Evolutionary conservation across 371 early-diverging fungal genomes (phyloP).

Genomic region (Blakeslea trispora): DNA sequence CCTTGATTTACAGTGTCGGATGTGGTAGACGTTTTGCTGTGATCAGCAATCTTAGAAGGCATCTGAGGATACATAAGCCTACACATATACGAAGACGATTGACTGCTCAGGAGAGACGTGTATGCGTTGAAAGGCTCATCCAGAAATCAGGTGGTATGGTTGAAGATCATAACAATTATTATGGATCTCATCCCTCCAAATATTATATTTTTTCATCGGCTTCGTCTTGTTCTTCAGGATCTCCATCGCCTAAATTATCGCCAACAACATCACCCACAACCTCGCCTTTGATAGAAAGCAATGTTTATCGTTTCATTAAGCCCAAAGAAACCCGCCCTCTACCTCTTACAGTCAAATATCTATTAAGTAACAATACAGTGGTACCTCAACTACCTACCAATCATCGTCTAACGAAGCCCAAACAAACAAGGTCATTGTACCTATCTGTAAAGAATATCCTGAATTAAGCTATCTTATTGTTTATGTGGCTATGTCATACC

Average conservation of each 20-base stretch:
- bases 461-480: background rate
- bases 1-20: slow-evolving; percentile 12
- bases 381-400: background rate
- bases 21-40: slow-evolving; percentile 47
- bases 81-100: slow-evolving; percentile 20
- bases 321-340: slow-evolving; percentile 20
- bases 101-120: slow-evolving; percentile 28
- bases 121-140: slow-evolving; percentile 31
- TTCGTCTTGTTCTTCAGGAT: background rate
- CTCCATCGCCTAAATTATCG: background rate
- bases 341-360: slow-evolving; percentile 13
- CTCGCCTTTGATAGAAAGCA: slow-evolving; percentile 11
- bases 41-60: slow-evolving; percentile 45
- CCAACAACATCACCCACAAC: background rate
- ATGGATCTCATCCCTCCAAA: slow-evolving; percentile 9
- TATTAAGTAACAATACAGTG: slow-evolving; percentile 6
- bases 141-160: slow-evolving; percentile 16
- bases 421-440: background rate
- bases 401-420: background rate
- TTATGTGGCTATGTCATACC: background rate
- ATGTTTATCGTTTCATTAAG: slow-evolving; percentile 14
- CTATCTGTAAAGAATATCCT: background rate
- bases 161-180: background rate
- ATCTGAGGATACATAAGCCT: slow-evolving; percentile 37
- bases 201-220: background rate